Base-by-base conservation (phyloP, 2,329 filamentous ascomycete species). In the Leptodontidium sp. region DNA sequence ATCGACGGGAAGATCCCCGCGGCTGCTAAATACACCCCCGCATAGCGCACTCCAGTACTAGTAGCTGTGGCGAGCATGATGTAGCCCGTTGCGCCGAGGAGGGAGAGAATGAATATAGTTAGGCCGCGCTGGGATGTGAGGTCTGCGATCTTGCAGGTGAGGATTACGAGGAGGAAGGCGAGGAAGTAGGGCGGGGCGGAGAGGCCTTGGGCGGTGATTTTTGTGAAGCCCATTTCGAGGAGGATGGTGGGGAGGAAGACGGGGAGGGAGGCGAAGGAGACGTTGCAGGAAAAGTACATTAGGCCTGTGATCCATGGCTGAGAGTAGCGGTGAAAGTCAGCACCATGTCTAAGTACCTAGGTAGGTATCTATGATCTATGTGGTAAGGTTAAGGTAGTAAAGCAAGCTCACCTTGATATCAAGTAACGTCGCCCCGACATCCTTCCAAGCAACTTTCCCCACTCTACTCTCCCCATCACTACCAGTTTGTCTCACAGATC, bases 151-250 rank as follows among this genome's bases (percentile, higher is more conserved):
- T 55, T 55, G 21, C 49, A 59, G 1, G 64, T 86, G 8, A 76
- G 72, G 66, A 93, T 84, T 47, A 88, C 90, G 17, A 88, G 79
- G 11, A 91, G 73, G 75, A 91, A 91, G 1, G 89, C 85, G 11
- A 91, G 78, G 73, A 93, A 87, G 78, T 91, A 93, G 0, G 91
- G 90, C 0, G 91, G 91, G 0, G 91, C 90, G 0, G 90, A 90
- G 14, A 94, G 84, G 0, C 91, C 91, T 79, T 94, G 91, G 0
- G 91, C 89, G 68, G 89, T 83, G 69, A 92, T 85, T 15, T 85
- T 82, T 0, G 85, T 86, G 78, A 90, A 93, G 14, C 91, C 91
- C 88, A 93, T 91, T 64, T 86, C 83, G 50, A 82, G 79, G 15
- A 91, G 80, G 71, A 91, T 88, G 1, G 87, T 86, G 0, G 89